Conservation (phyloP, 352 stramenopile genomes). For the Phytophthora podocarpi region DNA sequence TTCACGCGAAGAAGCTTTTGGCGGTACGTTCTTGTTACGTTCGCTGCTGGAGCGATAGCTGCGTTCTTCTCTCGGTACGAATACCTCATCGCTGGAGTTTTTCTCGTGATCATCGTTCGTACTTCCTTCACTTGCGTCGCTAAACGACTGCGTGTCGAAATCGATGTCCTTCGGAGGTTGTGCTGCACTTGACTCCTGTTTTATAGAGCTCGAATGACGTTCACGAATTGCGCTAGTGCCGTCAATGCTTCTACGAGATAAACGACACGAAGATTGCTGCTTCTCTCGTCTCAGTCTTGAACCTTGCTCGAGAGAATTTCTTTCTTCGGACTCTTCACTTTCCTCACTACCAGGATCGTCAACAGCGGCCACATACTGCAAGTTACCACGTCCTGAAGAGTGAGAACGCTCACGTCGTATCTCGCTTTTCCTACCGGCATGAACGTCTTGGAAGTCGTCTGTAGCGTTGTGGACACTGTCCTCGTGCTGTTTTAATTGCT, state of each 20-base stretch:
- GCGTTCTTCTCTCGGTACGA: background rate
- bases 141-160: background rate
- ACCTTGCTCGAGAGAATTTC: background rate
- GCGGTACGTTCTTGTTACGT: background rate
- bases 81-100: background rate
- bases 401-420: background rate
- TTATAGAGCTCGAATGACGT: background rate
- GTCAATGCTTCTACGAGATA: background rate
- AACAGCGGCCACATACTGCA: background rate
- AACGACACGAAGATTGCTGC: background rate
- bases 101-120: background rate
- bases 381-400: background rate
- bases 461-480: background rate
- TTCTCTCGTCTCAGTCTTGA: background rate
- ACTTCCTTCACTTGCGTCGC: slow-evolving; percentile 3
- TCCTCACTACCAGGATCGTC: background rate
- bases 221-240: background rate
- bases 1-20: background rate
- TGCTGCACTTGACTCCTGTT: background rate
- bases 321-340: background rate
- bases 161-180: background rate
- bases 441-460: background rate
- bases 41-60: background rate
- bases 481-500: background rate
- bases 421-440: background rate